Evolutionary conservation across 1,139 yeast species (phyloP).

Genomic region (Lodderomyces oxycetoniae): DNA sequence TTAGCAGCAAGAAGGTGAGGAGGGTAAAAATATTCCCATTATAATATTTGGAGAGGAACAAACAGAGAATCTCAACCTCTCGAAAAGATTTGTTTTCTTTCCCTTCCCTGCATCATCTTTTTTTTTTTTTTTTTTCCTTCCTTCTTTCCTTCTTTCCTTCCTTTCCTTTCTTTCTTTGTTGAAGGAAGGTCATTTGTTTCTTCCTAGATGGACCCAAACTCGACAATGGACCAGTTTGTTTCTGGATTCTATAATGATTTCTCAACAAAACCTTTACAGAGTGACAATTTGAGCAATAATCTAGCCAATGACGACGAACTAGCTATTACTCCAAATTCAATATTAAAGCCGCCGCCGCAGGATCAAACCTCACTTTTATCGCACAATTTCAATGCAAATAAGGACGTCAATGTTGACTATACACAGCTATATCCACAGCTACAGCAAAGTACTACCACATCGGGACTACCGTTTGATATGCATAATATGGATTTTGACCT

Average conservation of each 20-base stretch:
- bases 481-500: slow-evolving; percentile 11
- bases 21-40: too few relatives aligned
- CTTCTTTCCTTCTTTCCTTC: slow-evolving; percentile 1
- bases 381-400: slow-evolving; percentile 1
- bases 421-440: slow-evolving; percentile 7
- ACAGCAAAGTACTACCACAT: background rate
- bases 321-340: slow-evolving; percentile 6
- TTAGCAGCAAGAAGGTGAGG: too few relatives aligned
- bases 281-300: background rate
- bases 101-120: too few relatives aligned
- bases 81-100: too few relatives aligned
- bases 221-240: slow-evolving; percentile 10
- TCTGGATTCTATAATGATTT: slow-evolving; percentile 7
- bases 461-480: slow-evolving; percentile 8
- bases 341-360: background rate
- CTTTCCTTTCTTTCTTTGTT: background rate
- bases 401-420: slow-evolving; percentile 5
- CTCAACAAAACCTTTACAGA: background rate
- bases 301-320: slow-evolving; percentile 1
- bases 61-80: too few relatives aligned
- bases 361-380: background rate
- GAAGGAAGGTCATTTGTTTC: background rate
- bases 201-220: slow-evolving; percentile 10
- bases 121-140: background rate
- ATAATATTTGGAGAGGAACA: too few relatives aligned